Base-by-base conservation (phyloP, 176 grass and related monocot genomes). In the Carex pumila region DNA sequence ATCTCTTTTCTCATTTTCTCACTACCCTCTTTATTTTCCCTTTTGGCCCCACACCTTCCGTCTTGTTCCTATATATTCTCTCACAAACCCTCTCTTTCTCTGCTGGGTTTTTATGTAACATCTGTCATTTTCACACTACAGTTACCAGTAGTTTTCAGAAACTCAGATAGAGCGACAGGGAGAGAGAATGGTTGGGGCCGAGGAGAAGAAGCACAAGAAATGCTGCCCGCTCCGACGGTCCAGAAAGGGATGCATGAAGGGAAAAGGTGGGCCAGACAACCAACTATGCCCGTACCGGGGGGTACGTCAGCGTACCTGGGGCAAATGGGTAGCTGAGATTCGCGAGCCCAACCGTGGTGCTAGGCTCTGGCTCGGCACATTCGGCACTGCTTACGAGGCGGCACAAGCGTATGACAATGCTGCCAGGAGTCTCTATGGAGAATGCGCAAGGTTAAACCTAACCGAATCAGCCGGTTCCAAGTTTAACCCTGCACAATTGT, bases 181-280 rank as follows among this genome's bases (percentile, higher is more conserved):
- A 87, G 64, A 12, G 71, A 43, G 19, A 4, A 82, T 81, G 31
- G 58, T 65, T 11, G 56, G 19, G 3, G 22, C 34, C 0, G 61
- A 74, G 31, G 53, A 66, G 76, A 62, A 41, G 62, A n/a, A 81
- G 64, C 6, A 70, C 0, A 86, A 83, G 7, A 92, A 88, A 86
- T 94, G 92, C 84, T 94, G 89, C 89, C 90, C 90, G 13, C 90
- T 97, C 14, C 81, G 95, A 11, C 80, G 90, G 66, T 97, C 95
- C 18, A 76, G 90, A 17, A 94, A 97, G 83, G 94, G 94, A 0
- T 97, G 94, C 92, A 97, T 97, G 92, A 97, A 94, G 89, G 94
- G 94, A 0, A 97, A 97, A 59, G 94, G 94, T 15, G 94, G 94
- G 11, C 94, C 92, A 8, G 89, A 97, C 65, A 97, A 97, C 89